Evolutionary conservation across 2,329 filamentous ascomycete genomes (phyloP).

Genomic region (Pseudogymnoascus sp.): DNA sequence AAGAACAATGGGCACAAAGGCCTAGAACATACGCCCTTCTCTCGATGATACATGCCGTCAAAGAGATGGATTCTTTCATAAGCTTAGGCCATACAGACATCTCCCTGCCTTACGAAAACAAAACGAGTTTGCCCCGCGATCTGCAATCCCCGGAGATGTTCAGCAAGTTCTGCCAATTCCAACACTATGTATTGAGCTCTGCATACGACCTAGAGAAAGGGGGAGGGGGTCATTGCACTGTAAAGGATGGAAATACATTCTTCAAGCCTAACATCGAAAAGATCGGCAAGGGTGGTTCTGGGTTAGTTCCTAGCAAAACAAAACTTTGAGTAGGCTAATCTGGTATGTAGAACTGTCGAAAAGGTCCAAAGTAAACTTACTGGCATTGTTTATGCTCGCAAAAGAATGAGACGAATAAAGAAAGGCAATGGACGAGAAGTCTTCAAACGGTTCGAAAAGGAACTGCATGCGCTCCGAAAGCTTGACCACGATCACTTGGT

Average conservation of each 20-base stretch:
- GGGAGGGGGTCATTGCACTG: background rate
- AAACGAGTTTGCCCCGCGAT: background rate
- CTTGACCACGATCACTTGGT: conserved; percentile 9
- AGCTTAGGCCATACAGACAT: background rate
- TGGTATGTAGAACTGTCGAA: conserved; percentile 11
- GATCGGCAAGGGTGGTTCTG: conserved; percentile 10
- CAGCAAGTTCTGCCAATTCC: conserved; percentile 9
- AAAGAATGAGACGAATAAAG: conserved; percentile 6
- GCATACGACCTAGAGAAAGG: conserved; percentile 10
- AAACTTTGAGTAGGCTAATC: background rate
- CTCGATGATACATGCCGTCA: background rate
- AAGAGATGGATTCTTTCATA: background rate
- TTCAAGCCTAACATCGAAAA: conserved; percentile 5
- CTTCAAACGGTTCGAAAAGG: background rate
- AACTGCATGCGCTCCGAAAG: background rate
- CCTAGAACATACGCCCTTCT: background rate
- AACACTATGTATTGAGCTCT: conserved; percentile 9
- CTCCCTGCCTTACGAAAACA: background rate
- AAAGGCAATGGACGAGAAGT: conserved; percentile 6
- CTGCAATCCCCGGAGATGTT: background rate
- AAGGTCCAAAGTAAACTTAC: conserved; percentile 11
- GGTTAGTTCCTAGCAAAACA: background rate
- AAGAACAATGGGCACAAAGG: background rate
- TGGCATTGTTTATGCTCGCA: conserved; percentile 10
- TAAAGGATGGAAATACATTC: conserved; percentile 10